Conservation (phyloP, 805 yeast species). For the Sugiyamaella boreocaroliniensis region DNA sequence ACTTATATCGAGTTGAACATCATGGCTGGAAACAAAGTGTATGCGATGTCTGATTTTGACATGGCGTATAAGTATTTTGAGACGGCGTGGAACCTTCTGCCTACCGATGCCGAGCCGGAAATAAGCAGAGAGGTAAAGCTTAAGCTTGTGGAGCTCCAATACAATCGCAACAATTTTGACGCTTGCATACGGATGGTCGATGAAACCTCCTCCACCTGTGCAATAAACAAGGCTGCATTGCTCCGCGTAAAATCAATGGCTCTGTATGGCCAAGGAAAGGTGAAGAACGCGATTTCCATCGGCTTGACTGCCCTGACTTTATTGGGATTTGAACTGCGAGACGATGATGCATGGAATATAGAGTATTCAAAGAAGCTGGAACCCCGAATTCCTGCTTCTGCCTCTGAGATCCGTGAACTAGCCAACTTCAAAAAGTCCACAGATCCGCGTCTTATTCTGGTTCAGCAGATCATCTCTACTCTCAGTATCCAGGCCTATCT, state of each 20-base stretch:
- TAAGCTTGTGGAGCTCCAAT: constrained; percentile 21
- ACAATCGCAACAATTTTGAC: constrained; percentile 28
- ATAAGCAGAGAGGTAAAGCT: constrained; percentile 13
- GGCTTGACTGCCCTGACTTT: constrained; percentile 34
- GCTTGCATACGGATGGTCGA: constrained; percentile 35
- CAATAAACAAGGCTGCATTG: constrained; percentile 29
- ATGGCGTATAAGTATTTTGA: constrained; percentile 38
- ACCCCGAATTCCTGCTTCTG: constrained; percentile 35
- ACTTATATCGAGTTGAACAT: constrained; percentile 37
- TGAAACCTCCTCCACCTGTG: constrained; percentile 24
- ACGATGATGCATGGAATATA: constrained; percentile 26
- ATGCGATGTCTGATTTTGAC: constrained; percentile 38
- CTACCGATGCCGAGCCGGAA: constrained; percentile 4
- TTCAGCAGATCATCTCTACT: constrained; percentile 38
- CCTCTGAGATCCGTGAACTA: constrained; percentile 35
- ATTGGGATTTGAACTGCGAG: constrained; percentile 33
- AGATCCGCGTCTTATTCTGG: constrained; percentile 28
- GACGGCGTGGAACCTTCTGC: constrained; percentile 29
- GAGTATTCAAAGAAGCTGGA: constrained; percentile 22
- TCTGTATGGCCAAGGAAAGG: constrained; percentile 29
- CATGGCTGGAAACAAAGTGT: constrained; percentile 41
- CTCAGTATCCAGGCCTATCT: constrained; percentile 34
- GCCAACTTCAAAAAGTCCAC: constrained; percentile 20
- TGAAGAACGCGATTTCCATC: constrained; percentile 31
- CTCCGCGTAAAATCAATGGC: constrained; percentile 36